Evolutionary conservation across 2,329 filamentous ascomycete species (phyloP), one percentile per base, ranked within the genome.

Genomic region (Aspergillus texensis): DNA sequence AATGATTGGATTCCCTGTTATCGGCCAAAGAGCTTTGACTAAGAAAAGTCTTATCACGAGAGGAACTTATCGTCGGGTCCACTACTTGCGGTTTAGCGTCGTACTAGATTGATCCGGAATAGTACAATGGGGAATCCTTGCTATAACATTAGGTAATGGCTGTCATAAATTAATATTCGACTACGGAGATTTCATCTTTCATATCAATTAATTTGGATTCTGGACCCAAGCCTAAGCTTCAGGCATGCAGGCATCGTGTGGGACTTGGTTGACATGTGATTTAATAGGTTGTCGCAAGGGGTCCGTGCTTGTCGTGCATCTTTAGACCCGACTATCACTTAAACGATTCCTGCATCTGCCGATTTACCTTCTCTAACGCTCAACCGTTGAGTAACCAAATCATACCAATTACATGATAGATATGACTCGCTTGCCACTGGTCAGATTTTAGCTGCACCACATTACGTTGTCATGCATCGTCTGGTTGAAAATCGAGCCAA

Each of bases 21-120:
- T 56, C 36, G 41, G 48, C 10, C 8, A 39, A 26, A 36, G 34
- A 36, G 45, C 58, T 26, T 26, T 59, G 45, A 52, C 45, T 50
- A 59, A 59, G 48, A 59, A 59, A 59, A 59, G 45, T 52, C 57
- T 59, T 59, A 52, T 59, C 57, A 59, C 57, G 57, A 46, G 43
- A 43, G 19, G 45, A n/a, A 58, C 28, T 43, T 59, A 59, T 59
- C 57, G 46, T 26, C 32, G 45, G 41, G 28, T 50, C 45, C 57
- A 58, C 43, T 19, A 28, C 26, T 58, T 58, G 34, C 41, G 46
- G 46, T 50, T 46, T 52, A 52, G 48, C 48, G 48, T n/a, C 16
- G 28, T 32, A n/a, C 16, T 11, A 19, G 39, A 41, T 41, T 19
- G 6, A 30, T 52, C 28, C 19, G 28, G 21, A n/a, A 52, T 52